A percentile compares a stretch with the other conserved stretches of the same genome.
Conservation (phyloP, 2,329 filamentous ascomycete genomes). For the Verticillium klebahnii region DNA sequence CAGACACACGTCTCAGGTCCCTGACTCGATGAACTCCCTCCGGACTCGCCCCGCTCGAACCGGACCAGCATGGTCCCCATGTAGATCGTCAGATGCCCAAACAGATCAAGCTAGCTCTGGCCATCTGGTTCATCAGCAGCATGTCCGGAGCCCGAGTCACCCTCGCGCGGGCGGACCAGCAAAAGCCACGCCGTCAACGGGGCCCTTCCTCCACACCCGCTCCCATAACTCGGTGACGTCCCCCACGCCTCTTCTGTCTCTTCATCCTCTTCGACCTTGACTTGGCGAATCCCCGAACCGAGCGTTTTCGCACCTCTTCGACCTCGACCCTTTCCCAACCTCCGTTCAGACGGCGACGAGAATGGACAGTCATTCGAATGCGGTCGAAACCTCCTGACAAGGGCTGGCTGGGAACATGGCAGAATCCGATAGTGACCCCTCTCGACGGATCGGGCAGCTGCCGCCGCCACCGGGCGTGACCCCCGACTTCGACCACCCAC, state of each 20-base stretch:
- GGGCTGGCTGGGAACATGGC: slow-evolving; percentile 2
- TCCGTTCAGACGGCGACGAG: not conserved
- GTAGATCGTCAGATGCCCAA: not conserved
- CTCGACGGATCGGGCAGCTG: slow-evolving; percentile 6
- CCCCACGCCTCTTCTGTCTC: not conserved
- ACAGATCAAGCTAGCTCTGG: not conserved
- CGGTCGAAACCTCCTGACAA: not conserved
- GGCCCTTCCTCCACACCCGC: not conserved
- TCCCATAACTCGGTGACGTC: not conserved
- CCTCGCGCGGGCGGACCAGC: not conserved
- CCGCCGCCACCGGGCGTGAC: slow-evolving; percentile 17
- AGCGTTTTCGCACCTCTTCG: not conserved
- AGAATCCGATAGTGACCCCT: not conserved
- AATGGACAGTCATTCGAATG: not conserved
- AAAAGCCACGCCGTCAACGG: not conserved
- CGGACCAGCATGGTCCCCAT: not conserved
- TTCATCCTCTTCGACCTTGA: not conserved
- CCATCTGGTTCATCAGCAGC: not conserved
- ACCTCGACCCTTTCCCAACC: not conserved
- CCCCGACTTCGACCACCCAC: slow-evolving; percentile 15
- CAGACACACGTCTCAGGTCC: not conserved
- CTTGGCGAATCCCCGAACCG: not conserved
- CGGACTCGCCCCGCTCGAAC: not conserved
- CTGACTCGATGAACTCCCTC: not conserved
- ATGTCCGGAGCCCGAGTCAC: not conserved